Evolutionary conservation across 2,329 filamentous ascomycete species (phyloP).

Genomic region (Colletotrichum musicola): DNA sequence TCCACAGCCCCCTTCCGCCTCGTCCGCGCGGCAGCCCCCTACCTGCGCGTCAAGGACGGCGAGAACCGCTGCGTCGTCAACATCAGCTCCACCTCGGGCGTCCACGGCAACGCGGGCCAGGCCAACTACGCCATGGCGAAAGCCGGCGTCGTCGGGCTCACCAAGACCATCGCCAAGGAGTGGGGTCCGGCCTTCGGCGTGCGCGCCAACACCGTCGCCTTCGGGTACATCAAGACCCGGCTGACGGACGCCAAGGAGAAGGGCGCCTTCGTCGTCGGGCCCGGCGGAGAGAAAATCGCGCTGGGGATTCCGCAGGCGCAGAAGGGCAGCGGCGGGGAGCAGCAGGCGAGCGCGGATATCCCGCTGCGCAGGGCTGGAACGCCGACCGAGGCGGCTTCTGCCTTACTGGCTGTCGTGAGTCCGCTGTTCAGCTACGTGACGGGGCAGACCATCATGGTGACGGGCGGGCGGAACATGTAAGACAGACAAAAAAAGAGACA

Average conservation of each 20-base stretch:
- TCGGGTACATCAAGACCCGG: slow-evolving; percentile 84
- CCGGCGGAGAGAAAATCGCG: slow-evolving; percentile 80
- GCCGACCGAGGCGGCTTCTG: slow-evolving; percentile 83
- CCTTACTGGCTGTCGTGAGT: slow-evolving; percentile 82
- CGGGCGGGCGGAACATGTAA: slow-evolving; percentile 77
- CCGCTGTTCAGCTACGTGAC: slow-evolving; percentile 87
- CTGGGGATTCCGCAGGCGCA: slow-evolving; percentile 79
- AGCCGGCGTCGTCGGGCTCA: slow-evolving; percentile 84
- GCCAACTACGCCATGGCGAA: slow-evolving; percentile 90
- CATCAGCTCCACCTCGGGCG: slow-evolving; percentile 83
- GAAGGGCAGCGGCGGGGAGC: slow-evolving; percentile 53
- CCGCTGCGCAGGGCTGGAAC: slow-evolving; percentile 82
- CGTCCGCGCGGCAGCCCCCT: slow-evolving; percentile 82
- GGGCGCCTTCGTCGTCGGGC: slow-evolving; percentile 81
- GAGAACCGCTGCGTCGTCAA: slow-evolving; percentile 85
- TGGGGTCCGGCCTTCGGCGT: slow-evolving; percentile 90
- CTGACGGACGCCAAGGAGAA: slow-evolving; percentile 88
- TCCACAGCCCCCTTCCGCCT: slow-evolving; percentile 89
- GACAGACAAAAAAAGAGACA: background rate
- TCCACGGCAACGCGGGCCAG: slow-evolving; percentile 92
- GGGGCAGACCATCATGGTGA: slow-evolving; percentile 89
- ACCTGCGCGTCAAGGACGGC: slow-evolving; percentile 88
- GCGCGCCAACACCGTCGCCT: slow-evolving; percentile 85
- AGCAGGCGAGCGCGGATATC: slow-evolving; percentile 73
- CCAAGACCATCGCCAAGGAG: slow-evolving; percentile 89